Base-by-base conservation (phyloP, 2,329 filamentous ascomycete species). In the Xylaria sp. region DNA sequence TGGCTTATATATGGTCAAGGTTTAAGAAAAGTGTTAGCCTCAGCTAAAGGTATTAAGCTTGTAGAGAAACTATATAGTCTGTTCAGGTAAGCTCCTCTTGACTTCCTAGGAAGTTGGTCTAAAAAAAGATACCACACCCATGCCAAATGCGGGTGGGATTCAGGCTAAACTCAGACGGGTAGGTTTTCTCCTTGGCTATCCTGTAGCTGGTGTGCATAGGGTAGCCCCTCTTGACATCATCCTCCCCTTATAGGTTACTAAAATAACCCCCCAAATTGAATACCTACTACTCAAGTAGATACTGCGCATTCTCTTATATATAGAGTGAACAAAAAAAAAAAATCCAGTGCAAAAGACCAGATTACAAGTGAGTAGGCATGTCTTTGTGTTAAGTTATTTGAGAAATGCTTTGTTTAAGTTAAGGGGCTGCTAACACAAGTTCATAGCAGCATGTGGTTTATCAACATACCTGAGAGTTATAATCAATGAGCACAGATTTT, bases 211-310 rank as follows among this genome's bases (percentile, higher is more conserved):
- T 46, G 41, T 46, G 41, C 46, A 10, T 18, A 23, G 46, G 46
- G 46, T 23, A 48, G 46, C 46, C 46, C 46, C 46, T 66, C 67
- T 69, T 69, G 66, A 69, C 67, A 69, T 69, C 67, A 69, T 69
- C 23, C 37, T 41, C 55, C 60, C n/a, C 28, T 60, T 60, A 63
- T 59, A 48, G 55, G 41, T 34, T 28, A 34, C 23, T n/a, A 34
- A 20, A 34, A 6, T 28, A 50, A 59, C 5, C 57, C 56, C 57
- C 15, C 23, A 51, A n/a, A 2, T 48, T 56, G 51, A 3, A 18
- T 63, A 65, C 52, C 39, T 48, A 28, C 28, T 28, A 28, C 28
- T 28, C 28, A 28, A 28, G 28, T 28, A 28, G 23, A 20, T 50
- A 50, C 8, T 13, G 39, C 39, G 13, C 39, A 41, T 10, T 41